Evolutionary conservation across 192 early-diverging fungal genomes (phyloP), one percentile per base, ranked within the genome.

Genomic region (Chytriomyces sp.): DNA sequence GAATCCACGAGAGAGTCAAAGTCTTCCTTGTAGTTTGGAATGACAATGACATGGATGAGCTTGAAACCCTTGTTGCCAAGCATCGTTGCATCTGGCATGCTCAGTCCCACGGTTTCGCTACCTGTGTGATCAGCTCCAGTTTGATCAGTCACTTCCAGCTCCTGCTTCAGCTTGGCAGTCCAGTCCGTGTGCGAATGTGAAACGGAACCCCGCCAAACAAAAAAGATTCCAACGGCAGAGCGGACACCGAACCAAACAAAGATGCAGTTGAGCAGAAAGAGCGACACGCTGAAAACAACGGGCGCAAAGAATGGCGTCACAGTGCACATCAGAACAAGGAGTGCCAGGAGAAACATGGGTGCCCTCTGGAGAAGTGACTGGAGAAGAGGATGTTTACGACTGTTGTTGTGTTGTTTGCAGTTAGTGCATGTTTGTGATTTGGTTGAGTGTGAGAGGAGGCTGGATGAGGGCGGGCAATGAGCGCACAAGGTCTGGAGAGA

Each of bases 11-110:
- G 63, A 53, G 85, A 73, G 1, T 81, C 83, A 64, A 86, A 77
- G 13, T 85, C 85, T 60, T 89, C 88, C 26, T 81, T 77, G 79
- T 89, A 89, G 74, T 89, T 88, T n/a, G 88, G 86, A 50, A 89
- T 82, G 53, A 89, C 82, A 72, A 89, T 85, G 53, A 84, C 81
- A 70, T 89, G 88, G 48, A 80, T 57, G 26, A 83, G 13, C 7
- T 60, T 13, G 53, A n/a, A 13, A 20, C 20, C 13, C 3, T 57
- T 57, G 20, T n/a, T 57, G 16, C 16, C 53, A 57, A 57, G 20
- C 53, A n/a, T 13, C 53, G 16, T 0, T 2, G 13, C 13, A 20
- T 57, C 53, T 57, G 13, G 2, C 53, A 57, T 20, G 20, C 53
- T 57, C 53, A 13, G 53, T 5, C 53, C 53, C 0, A 13, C 53